Base-by-base conservation (phyloP, 257 asterid genomes). In the Nicotiana undulata region DNA sequence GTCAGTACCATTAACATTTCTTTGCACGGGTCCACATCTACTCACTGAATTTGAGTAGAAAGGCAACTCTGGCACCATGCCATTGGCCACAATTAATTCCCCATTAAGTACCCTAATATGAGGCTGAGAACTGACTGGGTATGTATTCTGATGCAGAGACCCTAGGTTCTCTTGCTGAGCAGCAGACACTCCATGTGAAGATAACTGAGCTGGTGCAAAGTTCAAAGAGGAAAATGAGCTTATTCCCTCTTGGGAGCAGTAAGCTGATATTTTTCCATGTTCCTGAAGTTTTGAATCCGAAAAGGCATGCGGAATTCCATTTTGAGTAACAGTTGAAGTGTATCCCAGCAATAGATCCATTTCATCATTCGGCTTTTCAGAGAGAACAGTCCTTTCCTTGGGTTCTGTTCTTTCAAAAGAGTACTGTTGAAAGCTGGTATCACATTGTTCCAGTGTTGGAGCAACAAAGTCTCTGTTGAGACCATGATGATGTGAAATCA, bases 261-360 rank as follows among this genome's bases (percentile, higher is more conserved):
- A 86, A 81, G 83, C 85, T 85, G 91, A 86, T 79, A 81, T 79
- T 26, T 86, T 86, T 78, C 85, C 90, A 75, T 89, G 92, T 81
- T 88, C 94, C 63, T 91, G 93, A 83, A 91, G 94, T 85, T 86
- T 89, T 79, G 93, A 91, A 84, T 91, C 94, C 84, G 94, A 92
- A 83, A 87, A 85, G 75, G 90, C 92, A 83, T 92, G 97, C 17
- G 90, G 89, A 81, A 92, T 86, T 59, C 90, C 92, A 68, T 61
- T 88, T 83, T 63, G 79, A 70, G 86, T 66, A 78, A 79, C 86
- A 49, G 70, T n/a, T 26, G 85, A 72, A 66, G 85, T 85, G 79
- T 59, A 67, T 53, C 78, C 85, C 32, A 87, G 84, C 53, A 87
- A 78, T 32, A 78, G 75, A 15, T 77, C 86, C 86, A 85, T 80